Evolutionary conservation across 2,329 filamentous ascomycete genomes (phyloP).

Genomic region (Colletotrichum ledebouriae): DNA sequence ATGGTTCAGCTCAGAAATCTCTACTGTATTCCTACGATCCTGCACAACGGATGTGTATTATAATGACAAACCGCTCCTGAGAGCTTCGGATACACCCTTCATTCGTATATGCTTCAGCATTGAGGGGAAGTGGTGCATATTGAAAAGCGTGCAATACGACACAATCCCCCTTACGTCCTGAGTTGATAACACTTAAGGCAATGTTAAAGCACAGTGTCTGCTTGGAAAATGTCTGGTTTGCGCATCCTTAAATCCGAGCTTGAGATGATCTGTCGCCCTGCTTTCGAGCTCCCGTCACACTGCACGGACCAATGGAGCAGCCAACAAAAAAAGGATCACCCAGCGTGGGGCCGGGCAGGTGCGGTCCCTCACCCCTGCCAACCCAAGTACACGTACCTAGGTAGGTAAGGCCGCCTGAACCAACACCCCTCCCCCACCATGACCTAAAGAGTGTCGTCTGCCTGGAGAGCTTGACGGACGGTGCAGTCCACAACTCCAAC

Average conservation of each 20-base stretch:
- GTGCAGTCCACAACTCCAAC: slow-evolving; percentile 18
- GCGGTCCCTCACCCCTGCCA: too few species aligned
- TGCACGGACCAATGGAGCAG: too few species aligned
- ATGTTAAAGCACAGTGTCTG: too few species aligned
- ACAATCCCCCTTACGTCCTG: neutral
- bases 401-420: neutral
- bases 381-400: neutral
- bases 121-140: neutral
- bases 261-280: too few species aligned
- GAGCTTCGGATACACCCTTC: slow-evolving; percentile 18
- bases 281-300: too few species aligned
- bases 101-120: neutral
- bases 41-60: slow-evolving; percentile 34
- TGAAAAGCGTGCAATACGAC: slow-evolving; percentile 11
- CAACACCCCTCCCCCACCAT: slow-evolving; percentile 39
- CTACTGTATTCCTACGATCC: slow-evolving; percentile 57
- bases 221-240: too few species aligned
- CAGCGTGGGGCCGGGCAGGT: too few species aligned
- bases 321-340: too few species aligned
- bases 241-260: too few species aligned
- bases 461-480: slow-evolving; percentile 24
- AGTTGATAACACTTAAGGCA: too few species aligned
- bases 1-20: slow-evolving; percentile 53
- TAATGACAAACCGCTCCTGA: slow-evolving; percentile 37
- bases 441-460: slow-evolving; percentile 13